Base-by-base conservation (phyloP, 371 early-diverging fungal genomes). In the Rhizopus sp. region DNA sequence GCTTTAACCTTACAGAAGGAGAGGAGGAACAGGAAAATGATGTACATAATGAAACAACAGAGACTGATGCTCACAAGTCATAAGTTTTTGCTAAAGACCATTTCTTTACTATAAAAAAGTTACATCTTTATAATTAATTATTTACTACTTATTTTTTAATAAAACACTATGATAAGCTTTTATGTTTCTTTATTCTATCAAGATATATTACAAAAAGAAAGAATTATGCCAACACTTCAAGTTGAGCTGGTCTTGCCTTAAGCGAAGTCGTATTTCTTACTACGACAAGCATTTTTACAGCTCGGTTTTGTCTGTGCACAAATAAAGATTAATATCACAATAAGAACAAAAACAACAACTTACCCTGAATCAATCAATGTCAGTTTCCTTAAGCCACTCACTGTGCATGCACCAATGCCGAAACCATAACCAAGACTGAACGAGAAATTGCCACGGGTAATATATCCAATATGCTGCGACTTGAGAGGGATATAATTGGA, bases 401-500 rank as follows among this genome's bases (percentile, higher is more conserved):
- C 62, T 32, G 83, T 73, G 42, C 85, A 84, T 38, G 80, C 79
- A 32, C 86, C 85, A 53, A 85, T 71, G 8, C 85, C 89, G 47
- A 75, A 76, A 40, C 87, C 86, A 41, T 79, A 61, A 4, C 91
- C 93, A 34, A 81, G 70, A 9, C 76, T 69, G 42, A 87, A 80
- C 12, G 90, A 88, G 53, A 81, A 90, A 13, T 81, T 78, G 2
- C 89, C 91, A 4, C 85, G 84, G 1, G 89, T 90, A 33, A 91
- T 67, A 56, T 87, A 89, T 4, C 93, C 93, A 55, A 91, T 74
- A 15, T 83, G 71, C 8, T 62, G 45, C 66, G 66, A 3, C 59
- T 59, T 39, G 55, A 40, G 13, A 32, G 67, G 67, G 7, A 62
- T 49, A 34, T 40, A 31, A 5, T 41, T 33, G 7, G 47, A 7